Evolutionary conservation across 75 land plant species (phyloP), one percentile per base, ranked within the genome.

Genomic region (Chamaecyparis obtusa): DNA sequence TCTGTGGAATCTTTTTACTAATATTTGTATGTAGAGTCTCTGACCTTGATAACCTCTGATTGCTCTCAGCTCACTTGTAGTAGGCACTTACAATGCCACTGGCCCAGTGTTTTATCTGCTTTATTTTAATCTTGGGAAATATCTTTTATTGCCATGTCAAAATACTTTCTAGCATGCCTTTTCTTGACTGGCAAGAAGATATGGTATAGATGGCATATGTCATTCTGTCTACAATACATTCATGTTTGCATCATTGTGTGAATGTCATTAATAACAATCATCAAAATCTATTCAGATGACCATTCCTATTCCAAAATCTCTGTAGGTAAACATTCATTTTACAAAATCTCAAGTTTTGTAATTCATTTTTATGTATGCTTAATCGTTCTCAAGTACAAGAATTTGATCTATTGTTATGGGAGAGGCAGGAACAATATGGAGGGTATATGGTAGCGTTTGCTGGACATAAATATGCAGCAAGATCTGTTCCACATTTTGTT

Each of bases 371-470:
- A 21, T 19, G 46, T 37, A 64, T 33, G 32, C 15, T 13, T 1
- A n/a, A 44, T 46, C 83, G 21, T 81, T 24, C 46, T 78, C 46
- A 78, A 78, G 81, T 33, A 8, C 11, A n/a, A 3, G 14, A 13
- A 46, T 81, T 81, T 46, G 49, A 81, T 81, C 46, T 81, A 1
- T n/a, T 74, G 16, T 74, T 36, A 74, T 24, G 46, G 51, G 83
- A 44, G 81, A 19, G 2, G 48, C 83, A 92, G 95, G 90, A 87
- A 43, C 15, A 55, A 71, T 72, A 81, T 88, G 94, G 94, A 83
- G 95, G 94, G 5, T 93, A 89, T 84, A 94, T 94, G 95, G 97
- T 95, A 39, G 97, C 94, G 83, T 97, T 93, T 93, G 95, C 97
- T 32, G 99, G 99, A 14, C 88, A 90, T 48, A 93, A 91, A 86